A percentile compares a stretch with the other conserved stretches of the same genome.
phyloP scores from a whole-genome alignment of 352 stramenopile genomes.

The Globisporangium polare region DNA sequence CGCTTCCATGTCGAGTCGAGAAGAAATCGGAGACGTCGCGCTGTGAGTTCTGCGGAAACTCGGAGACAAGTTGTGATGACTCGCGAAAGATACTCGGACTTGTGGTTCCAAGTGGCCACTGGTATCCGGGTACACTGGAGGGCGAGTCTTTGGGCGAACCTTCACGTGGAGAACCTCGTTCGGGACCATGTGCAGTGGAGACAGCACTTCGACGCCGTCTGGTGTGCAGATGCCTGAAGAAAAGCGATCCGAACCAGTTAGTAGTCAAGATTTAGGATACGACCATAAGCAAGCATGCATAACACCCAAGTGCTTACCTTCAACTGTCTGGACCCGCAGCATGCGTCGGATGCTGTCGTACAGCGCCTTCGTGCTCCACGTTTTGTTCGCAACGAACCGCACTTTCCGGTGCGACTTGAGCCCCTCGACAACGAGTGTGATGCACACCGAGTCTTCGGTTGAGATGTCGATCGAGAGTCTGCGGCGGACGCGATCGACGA shows the following conservation, averaged over 20 bases:
- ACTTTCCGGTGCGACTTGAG: slow-evolving; percentile 53
- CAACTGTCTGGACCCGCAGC: slow-evolving; percentile 62
- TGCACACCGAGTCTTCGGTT: slow-evolving; percentile 66
- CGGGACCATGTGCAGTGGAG: slow-evolving; percentile 65
- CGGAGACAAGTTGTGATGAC: slow-evolving; percentile 8
- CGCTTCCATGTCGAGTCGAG: not conserved
- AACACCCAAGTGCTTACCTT: slow-evolving; percentile 30
- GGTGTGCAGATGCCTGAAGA: slow-evolving; percentile 41
- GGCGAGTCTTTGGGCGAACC: slow-evolving; percentile 49
- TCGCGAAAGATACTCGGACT: slow-evolving; percentile 18
- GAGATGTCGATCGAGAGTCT: slow-evolving; percentile 76
- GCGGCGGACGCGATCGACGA: slow-evolving; percentile 73
- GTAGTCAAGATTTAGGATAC: too few relatives aligned
- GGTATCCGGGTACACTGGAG: slow-evolving; percentile 22
- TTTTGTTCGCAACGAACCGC: slow-evolving; percentile 74
- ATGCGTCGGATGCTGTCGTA: slow-evolving; percentile 67
- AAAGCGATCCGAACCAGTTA: too few relatives aligned
- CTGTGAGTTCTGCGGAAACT: slow-evolving; percentile 14
- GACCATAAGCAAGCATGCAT: too few relatives aligned
- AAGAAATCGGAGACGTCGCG: not conserved
- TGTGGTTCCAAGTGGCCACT: slow-evolving; percentile 17
- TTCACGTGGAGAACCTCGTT: slow-evolving; percentile 69
- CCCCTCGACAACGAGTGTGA: slow-evolving; percentile 67
- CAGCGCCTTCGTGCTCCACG: slow-evolving; percentile 49
- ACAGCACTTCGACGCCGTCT: slow-evolving; percentile 65